phyloP scores from a whole-genome alignment of 306 rosid genomes.

The Echinosophora koreensis region DNA sequence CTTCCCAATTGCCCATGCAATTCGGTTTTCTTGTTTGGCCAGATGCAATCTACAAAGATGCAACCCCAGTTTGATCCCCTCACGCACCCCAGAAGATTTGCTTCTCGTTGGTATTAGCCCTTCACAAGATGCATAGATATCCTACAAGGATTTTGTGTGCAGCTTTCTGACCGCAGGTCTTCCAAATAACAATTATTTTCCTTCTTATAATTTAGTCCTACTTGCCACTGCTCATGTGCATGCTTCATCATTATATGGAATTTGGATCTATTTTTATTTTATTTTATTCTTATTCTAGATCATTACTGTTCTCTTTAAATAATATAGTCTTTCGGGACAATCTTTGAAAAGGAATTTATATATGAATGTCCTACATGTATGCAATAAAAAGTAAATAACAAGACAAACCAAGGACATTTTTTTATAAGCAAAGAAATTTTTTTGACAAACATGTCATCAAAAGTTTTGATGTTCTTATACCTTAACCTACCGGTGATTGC shows the following conservation, averaged over 20 bases:
- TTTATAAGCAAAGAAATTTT: too few relatives aligned
- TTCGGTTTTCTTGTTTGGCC: slow-evolving; percentile 1
- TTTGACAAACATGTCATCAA: too few relatives aligned
- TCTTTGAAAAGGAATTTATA: neutral
- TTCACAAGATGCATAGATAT: slow-evolving; percentile 14
- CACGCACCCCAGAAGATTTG: slow-evolving; percentile 68
- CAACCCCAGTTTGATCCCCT: slow-evolving; percentile 56
- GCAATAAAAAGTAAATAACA: neutral
- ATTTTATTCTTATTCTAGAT: slow-evolving; percentile 43
- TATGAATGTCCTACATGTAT: neutral
- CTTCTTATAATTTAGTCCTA: slow-evolving; percentile 27
- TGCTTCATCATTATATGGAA: slow-evolving; percentile 32
- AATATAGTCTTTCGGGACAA: neutral
- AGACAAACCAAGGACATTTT: too few relatives aligned
- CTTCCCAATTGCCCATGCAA: slow-evolving; percentile 34
- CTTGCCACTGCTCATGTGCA: slow-evolving; percentile 28
- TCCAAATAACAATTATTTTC: slow-evolving; percentile 38
- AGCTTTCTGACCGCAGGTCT: slow-evolving; percentile 4
- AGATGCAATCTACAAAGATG: slow-evolving; percentile 36
- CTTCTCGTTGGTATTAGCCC: slow-evolving; percentile 8
- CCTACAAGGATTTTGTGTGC: slow-evolving; percentile 57
- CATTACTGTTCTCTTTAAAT: neutral
- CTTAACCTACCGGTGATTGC: too few relatives aligned
- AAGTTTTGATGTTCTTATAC: too few relatives aligned
- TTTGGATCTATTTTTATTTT: slow-evolving; percentile 25